Evolutionary conservation across 192 early-diverging fungal genomes (phyloP), one percentile per base, ranked within the genome.

Genomic region (Tieghemiomyces parasiticus): DNA sequence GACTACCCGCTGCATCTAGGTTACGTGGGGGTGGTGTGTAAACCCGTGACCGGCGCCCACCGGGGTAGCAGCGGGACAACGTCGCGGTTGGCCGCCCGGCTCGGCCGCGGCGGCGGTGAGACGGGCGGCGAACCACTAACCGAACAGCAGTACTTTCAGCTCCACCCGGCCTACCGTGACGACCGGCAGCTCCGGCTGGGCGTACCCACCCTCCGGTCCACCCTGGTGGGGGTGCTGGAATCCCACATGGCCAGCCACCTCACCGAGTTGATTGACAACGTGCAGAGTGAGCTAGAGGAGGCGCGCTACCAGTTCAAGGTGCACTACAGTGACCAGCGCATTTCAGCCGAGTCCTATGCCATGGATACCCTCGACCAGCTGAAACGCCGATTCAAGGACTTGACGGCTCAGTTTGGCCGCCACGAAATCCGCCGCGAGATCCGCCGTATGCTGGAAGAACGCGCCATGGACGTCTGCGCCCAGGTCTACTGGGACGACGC

Each of bases 221-320:
- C 86, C 58, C 71, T 98, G 35, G 92, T 95, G 81, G 72, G 81
- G 52, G 88, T 95, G 1, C 70, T 98, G 22, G 95, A 98, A 62
- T 84, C 88, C 52, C 87, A 85, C 63, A 96, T 98, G 95, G 84
- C 83, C 46, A 74, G 77, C 44, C 87, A 81, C 25, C 73, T 98
- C 35, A 81, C 81, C 60, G 77, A 72, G 9, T 88, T 98, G 63
- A 80, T 87, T n/a, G 87, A 93, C 58, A 86, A 89, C 0, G 95
- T 98, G n/a, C 88, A 96, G 61, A 75, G 65, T 62, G 93, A 98
- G 64, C 77, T 98, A 44, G 92, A 96, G 54, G 93, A 98, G 71
- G 82, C 93, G 13, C 80, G 84, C 16, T 98, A 98, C 68, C 91
- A 96, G 75, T 94, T 93, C 77, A 98, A 98, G 71, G 95, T 98